Base-by-base conservation (phyloP, 2,329 filamentous ascomycete genomes). In the Pyrenochaeta sp. region DNA sequence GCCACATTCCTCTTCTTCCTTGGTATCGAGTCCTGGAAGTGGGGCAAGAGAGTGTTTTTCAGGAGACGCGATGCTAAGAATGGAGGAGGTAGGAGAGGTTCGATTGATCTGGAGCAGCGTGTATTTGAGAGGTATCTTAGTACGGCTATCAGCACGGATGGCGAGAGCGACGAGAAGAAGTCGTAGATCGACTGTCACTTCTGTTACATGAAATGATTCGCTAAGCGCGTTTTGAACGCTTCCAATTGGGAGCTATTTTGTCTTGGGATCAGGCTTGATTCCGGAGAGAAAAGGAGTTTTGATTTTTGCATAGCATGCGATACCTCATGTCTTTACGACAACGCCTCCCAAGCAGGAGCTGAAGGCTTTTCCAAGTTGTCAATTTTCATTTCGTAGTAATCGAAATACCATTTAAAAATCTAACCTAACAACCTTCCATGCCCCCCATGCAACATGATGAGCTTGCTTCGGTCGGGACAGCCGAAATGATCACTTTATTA, bases 21-120 rank as follows among this genome's bases (percentile, higher is more conserved):
- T 0, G 87, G 87, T 1, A 79, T 86, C 1, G 89, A 91, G 74
- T 58, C 74, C 0, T 91, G 86, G 83, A 91, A 90, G 75, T 89
- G 81, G 79, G 77, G 65, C 14, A 91, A 91, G 78, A 77, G 88
- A 1, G 71, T 71, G 5, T 76, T 59, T 52, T 74, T 75, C 54
- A 61, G 69, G 59, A 60, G 52, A 41, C 56, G 44, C 32, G 69
- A 67, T 32, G 56, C 46, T 18, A 62, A 71, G 47, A 36, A 27
- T 9, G 23, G 43, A 2, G 61, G 66, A 7, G 43, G 33, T 35
- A 56, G 69, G 39, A 61, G 66, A 41, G 69, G 69, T 32, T 69
- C 66, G 9, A 49, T 72, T 23, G 69, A 72, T 48, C 45, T 72
- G 11, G 69, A 72, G 63, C 54, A 64, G 49, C 64, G 64, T 32